Percentiles rank a stretch among this genome's conserved stretches.
Conservation (phyloP, 371 early-diverging fungal genomes). For the Parasitella parasitica region DNA sequence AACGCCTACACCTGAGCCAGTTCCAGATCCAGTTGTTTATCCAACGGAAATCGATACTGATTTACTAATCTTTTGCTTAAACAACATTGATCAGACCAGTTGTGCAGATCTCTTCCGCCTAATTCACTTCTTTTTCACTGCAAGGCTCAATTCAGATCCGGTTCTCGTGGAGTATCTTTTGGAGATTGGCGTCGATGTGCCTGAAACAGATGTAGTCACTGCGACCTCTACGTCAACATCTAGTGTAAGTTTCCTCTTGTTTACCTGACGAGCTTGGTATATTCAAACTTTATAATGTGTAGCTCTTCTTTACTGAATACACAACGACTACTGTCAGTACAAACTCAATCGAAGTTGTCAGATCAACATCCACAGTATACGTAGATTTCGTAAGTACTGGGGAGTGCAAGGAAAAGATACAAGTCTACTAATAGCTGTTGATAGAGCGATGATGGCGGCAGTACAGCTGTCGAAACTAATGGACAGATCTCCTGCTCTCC, state of each 20-base stretch:
- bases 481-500: not conserved
- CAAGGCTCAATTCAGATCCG: slow-evolving; percentile 2
- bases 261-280: no score
- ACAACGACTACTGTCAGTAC: not conserved
- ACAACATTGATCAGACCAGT: not conserved
- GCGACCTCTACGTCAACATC: not conserved
- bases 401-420: not conserved
- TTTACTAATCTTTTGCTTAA: slow-evolving; percentile 2
- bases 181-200: not conserved
- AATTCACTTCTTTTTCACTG: slow-evolving; percentile 3
- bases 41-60: slow-evolving; percentile 1
- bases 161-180: not conserved
- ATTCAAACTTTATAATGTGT: no score
- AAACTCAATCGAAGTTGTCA: not conserved
- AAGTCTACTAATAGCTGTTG: not conserved
- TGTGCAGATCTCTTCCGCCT: slow-evolving; percentile 1
- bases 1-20: not conserved
- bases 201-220: not conserved
- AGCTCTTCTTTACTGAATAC: not conserved
- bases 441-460: not conserved
- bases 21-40: not conserved
- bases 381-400: not conserved
- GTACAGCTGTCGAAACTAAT: not conserved
- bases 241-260: not conserved
- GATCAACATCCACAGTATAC: not conserved